phyloP scores from a whole-genome alignment of 2,329 filamentous ascomycete genomes.

The Stagonosporopsis rhizophila region DNA sequence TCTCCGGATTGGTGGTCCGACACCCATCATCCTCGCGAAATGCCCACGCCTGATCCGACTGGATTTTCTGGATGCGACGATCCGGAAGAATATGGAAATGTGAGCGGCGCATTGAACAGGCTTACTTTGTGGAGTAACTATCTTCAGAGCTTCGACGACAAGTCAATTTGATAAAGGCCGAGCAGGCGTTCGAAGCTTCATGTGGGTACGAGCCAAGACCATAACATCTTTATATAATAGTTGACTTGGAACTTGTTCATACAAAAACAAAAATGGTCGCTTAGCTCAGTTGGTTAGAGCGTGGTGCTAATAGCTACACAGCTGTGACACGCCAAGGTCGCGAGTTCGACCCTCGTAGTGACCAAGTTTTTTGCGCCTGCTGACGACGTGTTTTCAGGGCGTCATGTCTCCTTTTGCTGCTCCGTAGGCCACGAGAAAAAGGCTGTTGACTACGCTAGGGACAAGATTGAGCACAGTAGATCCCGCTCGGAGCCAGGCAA shows the following conservation, averaged over 20 bases:
- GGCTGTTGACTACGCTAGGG: no score
- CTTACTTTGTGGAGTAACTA: no score
- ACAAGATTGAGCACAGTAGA: no score
- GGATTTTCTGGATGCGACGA: conserved; percentile 9
- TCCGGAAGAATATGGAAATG: background rate
- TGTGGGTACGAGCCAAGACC: no score
- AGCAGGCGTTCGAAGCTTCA: no score
- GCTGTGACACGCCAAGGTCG: conserved; percentile 22
- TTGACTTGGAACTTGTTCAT: background rate
- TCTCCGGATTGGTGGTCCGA: conserved; percentile 12
- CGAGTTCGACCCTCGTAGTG: conserved; percentile 25
- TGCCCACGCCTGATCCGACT: conserved; percentile 10
- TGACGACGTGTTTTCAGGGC: no score
- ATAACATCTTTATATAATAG: background rate
- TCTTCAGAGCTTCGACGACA: no score
- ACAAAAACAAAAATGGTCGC: conserved; percentile 8
- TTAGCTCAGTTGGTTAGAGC: conserved; percentile 26
- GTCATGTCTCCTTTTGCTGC: background rate
- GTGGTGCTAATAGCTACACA: conserved; percentile 22
- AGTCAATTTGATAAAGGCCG: no score
- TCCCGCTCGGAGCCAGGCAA: no score
- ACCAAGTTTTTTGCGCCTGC: conserved; percentile 11
- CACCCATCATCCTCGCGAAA: conserved; percentile 5
- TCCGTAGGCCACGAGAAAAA: no score
- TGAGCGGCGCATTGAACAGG: background rate